phyloP scores from a whole-genome alignment of 208 protist species.

The Acanthamoeba triangularis region DNA sequence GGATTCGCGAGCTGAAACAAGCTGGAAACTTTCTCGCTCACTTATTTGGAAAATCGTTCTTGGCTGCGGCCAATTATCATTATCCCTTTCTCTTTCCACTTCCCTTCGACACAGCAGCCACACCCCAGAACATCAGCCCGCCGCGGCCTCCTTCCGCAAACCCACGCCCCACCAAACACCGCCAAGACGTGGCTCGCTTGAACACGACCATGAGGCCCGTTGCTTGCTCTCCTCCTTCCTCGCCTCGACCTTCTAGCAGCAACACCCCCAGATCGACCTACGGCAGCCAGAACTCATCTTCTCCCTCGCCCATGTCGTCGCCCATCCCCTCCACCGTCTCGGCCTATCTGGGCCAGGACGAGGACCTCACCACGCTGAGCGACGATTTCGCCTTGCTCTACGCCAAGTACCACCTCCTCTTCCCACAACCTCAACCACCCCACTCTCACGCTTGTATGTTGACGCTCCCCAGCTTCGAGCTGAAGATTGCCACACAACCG shows the following conservation, averaged over 20 bases:
- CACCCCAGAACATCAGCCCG: too few relatives aligned
- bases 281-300: neutral
- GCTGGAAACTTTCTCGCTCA: neutral
- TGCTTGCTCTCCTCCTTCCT: too few relatives aligned
- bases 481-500: constrained; percentile 85
- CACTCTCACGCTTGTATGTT: neutral
- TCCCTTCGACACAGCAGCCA: too few relatives aligned
- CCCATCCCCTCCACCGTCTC: neutral
- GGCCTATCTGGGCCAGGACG: neutral
- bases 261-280: neutral
- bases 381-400: neutral
- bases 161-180: too few relatives aligned
- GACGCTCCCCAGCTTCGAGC: constrained; percentile 49
- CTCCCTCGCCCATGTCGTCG: neutral
- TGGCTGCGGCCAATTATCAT: neutral
- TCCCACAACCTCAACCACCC: neutral
- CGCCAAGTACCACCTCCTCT: neutral
- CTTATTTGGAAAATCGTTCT: neutral
- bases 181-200: too few relatives aligned
- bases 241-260: neutral
- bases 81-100: neutral
- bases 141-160: too few relatives aligned
- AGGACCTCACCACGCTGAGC: neutral
- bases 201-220: too few relatives aligned
- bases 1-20: neutral